Evolutionary conservation across 257 asterid species (phyloP).

Genomic region (Solanum clarkiae): DNA sequence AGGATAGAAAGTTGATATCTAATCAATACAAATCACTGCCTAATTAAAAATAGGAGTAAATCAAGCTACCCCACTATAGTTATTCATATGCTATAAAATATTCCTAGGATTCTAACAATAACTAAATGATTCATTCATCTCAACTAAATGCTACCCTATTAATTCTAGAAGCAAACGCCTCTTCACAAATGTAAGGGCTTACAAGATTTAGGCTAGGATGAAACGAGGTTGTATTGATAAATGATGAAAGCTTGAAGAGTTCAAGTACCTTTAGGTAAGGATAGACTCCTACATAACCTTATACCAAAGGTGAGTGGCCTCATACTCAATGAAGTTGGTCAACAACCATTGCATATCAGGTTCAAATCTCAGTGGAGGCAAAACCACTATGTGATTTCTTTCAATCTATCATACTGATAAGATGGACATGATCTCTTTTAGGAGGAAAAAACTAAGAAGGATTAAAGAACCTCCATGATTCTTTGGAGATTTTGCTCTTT

Average conservation of each 20-base stretch:
- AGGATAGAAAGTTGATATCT: too few species aligned
- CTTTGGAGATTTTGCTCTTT: too few species aligned
- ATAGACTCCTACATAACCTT: background rate
- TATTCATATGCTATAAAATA: too few species aligned
- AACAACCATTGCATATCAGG: background rate
- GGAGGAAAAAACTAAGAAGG: too few species aligned
- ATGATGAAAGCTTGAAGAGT: background rate
- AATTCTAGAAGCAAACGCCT: background rate
- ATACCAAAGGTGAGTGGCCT: background rate
- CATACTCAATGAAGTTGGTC: background rate
- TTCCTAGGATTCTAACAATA: background rate
- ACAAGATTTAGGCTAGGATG: background rate
- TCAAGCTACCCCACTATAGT: too few species aligned
- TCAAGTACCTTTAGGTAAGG: background rate
- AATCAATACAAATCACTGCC: too few species aligned
- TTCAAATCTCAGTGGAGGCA: background rate
- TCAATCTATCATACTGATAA: background rate
- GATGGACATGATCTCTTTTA: too few species aligned
- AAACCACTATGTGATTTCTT: background rate
- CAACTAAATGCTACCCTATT: background rate
- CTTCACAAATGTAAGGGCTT: background rate
- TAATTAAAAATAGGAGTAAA: too few species aligned
- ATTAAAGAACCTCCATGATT: too few species aligned
- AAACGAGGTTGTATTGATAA: background rate
- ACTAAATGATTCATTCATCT: background rate